phyloP scores from a whole-genome alignment of 176 grass and related monocot genomes.

The Urochloa ruziziensis region DNA sequence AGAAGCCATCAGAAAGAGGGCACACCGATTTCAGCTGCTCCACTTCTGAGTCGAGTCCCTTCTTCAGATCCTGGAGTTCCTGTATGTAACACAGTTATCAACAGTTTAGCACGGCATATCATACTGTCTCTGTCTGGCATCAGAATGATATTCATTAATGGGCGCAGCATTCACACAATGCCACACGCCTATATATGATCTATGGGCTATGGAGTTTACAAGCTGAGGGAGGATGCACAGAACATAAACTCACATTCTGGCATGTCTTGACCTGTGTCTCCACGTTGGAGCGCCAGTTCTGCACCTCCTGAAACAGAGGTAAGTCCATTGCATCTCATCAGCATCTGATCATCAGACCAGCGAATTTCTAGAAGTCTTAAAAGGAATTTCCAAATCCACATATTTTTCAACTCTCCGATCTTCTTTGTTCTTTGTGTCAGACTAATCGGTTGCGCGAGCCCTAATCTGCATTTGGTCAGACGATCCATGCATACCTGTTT shows the following conservation, averaged over 20 bases:
- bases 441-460: background rate
- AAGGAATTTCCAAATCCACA: background rate
- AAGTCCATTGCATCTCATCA: background rate
- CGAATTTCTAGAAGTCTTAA: background rate
- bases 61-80: conserved; percentile 59
- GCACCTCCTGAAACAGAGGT: conserved; percentile 61
- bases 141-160: background rate
- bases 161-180: background rate
- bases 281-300: conserved; percentile 56
- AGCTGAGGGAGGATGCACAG: background rate
- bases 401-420: background rate
- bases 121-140: too few species aligned
- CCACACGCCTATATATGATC: background rate
- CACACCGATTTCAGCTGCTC: conserved; percentile 58
- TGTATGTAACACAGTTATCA: conserved; percentile 4
- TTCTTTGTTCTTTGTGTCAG: background rate
- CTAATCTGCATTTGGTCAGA: background rate
- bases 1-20: background rate
- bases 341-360: background rate
- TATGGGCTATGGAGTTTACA: background rate
- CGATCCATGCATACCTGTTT: conserved; percentile 49
- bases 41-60: conserved; percentile 43
- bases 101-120: background rate
- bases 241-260: conserved; percentile 33
- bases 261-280: conserved; percentile 56